These are phyloP conservation scores for Saccharomycopsis crataegensis DNA, from an alignment of 1,139 yeast genomes.

Conservation along the genomic window DNA sequence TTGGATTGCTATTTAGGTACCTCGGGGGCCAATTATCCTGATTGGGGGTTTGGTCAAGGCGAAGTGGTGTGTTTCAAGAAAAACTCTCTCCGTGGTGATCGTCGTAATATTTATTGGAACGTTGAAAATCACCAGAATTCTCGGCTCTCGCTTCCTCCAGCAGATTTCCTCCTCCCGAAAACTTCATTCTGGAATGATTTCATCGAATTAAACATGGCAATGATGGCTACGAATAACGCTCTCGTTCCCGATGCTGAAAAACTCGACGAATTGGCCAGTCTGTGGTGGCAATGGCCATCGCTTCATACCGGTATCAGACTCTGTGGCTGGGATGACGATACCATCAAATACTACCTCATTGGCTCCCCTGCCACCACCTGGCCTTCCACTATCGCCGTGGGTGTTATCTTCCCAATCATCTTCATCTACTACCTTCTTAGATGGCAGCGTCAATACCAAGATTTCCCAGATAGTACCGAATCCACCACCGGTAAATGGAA, in stretches of 20 bases:
- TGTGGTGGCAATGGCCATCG: conserved; percentile 99
- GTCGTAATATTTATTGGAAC: conserved; percentile 98
- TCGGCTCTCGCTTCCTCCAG: conserved; percentile 65
- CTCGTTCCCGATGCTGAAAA: conserved; percentile 89
- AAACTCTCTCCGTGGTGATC: conserved; percentile 77
- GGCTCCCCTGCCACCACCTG: conserved; percentile 95
- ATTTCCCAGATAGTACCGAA: conserved; percentile 40
- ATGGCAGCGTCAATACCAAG: conserved; percentile 62
- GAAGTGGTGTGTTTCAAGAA: conserved; percentile 64
- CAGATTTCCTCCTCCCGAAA: conserved; percentile 68
- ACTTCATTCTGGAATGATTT: conserved; percentile 84
- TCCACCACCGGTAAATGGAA: conserved; percentile 27
- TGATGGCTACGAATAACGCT: conserved; percentile 99
- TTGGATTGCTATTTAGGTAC: conserved; percentile 77
- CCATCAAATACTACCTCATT: conserved; percentile 75
- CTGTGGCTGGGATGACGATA: conserved; percentile 88
- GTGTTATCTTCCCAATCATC: conserved; percentile 33
- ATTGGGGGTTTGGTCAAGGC: conserved; percentile 79
- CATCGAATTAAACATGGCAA: conserved; percentile 86
- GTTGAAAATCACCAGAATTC: conserved; percentile 78
- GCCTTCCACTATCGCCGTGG: conserved; percentile 69
- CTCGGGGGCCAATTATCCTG: conserved; percentile 62
- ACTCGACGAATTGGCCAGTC: conserved; percentile 82
- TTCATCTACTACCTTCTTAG: conserved; percentile 40
- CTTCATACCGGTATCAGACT: conserved; percentile 86